Evolutionary conservation across 208 protist genomes (phyloP), one percentile per base, ranked within the genome.

Genomic region (Tetramitus jugosus): DNA sequence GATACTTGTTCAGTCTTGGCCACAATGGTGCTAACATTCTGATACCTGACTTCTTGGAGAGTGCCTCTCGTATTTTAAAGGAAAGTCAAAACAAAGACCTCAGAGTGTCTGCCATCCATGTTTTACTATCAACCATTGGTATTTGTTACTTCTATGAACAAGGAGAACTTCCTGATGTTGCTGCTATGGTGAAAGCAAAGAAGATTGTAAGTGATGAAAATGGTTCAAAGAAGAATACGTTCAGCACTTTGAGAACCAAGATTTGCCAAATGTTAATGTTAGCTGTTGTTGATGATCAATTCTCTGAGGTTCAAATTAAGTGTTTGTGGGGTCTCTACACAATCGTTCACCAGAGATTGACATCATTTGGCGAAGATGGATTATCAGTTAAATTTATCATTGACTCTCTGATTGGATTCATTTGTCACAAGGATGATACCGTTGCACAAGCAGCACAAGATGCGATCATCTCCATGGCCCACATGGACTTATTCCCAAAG

Each of bases 91-190:
- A 17, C 6, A 45, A 46, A 46, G 64, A 71, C 29, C 29, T 71
- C 3, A 10, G 39, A 23, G 31, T 71, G 10, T 10, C 64, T 71
- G 37, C 64, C 33, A n/a, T 71, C 6, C 35, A 49, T 42, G n/a
- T 10, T 31, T 49, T 71, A 13, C 43, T n/a, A 14, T 49, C 39
- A 0, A 8, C 49, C 40, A 33, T 71, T 46, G 4, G 39, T 17
- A 52, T 71, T 42, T 49, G 39, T 33, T 71, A 71, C 39, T 49
- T 49, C 31, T 71, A 71, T 71, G 64, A 40, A 6, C 39, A 71
- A 33, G 4, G 10, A 29, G 31, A 2, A 7, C 39, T 71, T 3
- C 35, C 39, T 46, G 7, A 71, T 13, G 3, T 71, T 46, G 64
- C 43, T 7, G 49, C 35, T 31, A n/a, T 43, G 2, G 20, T 45